Percentiles rank a stretch among this genome's conserved stretches.
phyloP scores from a whole-genome alignment of 1,284 basidiomycete genomes.

The Gomphus bonarii region DNA sequence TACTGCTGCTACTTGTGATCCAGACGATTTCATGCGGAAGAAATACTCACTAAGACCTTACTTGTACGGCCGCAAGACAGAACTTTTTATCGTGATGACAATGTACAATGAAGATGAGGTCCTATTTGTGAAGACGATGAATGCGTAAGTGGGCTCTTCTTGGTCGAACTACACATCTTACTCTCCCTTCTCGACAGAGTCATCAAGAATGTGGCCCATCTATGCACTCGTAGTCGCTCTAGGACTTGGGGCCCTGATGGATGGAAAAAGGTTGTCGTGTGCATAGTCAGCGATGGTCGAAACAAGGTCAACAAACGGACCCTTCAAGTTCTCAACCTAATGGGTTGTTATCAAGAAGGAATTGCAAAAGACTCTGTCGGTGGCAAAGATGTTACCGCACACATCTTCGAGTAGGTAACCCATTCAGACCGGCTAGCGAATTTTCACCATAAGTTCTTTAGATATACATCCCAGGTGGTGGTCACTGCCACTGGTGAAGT shows the following conservation, averaged over 20 bases:
- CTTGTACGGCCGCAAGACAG: slow-evolving; percentile 76
- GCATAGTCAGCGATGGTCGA: slow-evolving; percentile 85
- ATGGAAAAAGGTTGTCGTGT: slow-evolving; percentile 94
- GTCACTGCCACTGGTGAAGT: slow-evolving; percentile 83
- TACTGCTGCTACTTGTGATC: slow-evolving; percentile 90
- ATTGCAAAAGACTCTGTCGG: slow-evolving; percentile 89
- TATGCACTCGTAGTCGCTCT: slow-evolving; percentile 71
- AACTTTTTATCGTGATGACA: slow-evolving; percentile 92
- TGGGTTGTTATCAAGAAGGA: slow-evolving; percentile 96
- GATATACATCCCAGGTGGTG: slow-evolving; percentile 71
- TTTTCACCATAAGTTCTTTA: slow-evolving; percentile 17
- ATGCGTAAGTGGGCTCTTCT: too few species aligned
- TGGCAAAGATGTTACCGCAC: slow-evolving; percentile 88
- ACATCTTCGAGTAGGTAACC: slow-evolving; percentile 73
- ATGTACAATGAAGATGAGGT: slow-evolving; percentile 96
- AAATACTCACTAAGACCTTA: slow-evolving; percentile 82
- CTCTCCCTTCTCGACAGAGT: slow-evolving; percentile 57
- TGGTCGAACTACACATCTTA: too few species aligned
- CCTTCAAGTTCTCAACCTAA: slow-evolving; percentile 72
- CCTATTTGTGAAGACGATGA: slow-evolving; percentile 80
- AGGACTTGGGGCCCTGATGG: slow-evolving; percentile 93
- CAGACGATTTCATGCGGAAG: slow-evolving; percentile 73
- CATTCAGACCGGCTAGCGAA: neutral
- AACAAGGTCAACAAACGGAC: slow-evolving; percentile 86
- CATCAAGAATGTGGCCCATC: slow-evolving; percentile 82